Evolutionary conservation across 2,329 filamentous ascomycete species (phyloP).

Genomic region (Penicillium sp.): DNA sequence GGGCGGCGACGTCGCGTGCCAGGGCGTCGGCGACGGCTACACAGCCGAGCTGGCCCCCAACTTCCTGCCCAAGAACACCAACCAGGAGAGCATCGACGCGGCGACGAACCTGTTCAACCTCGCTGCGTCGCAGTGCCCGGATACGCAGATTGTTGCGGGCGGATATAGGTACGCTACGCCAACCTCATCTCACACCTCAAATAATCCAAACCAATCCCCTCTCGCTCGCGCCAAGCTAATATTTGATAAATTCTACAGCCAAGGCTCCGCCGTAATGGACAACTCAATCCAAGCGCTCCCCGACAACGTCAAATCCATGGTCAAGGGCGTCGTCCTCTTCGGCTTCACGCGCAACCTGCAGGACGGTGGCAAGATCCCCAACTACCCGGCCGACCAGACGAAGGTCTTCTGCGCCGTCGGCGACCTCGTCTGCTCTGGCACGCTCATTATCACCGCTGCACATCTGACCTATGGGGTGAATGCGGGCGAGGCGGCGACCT

Average conservation of each 20-base stretch:
- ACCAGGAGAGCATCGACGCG: conserved; percentile 41
- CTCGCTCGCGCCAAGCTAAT: conserved; percentile 13
- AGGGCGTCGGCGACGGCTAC: conserved; percentile 52
- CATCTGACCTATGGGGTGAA: conserved; percentile 21
- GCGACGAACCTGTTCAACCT: conserved; percentile 46
- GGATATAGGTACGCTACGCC: conserved; percentile 44
- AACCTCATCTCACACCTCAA: background rate
- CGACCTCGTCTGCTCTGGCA: conserved; percentile 23
- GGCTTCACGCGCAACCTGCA: conserved; percentile 34
- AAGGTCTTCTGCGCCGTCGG: conserved; percentile 24
- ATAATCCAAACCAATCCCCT: background rate
- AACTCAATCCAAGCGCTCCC: conserved; percentile 43
- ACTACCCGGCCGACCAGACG: conserved; percentile 21
- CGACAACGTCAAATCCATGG: conserved; percentile 29
- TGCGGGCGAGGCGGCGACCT: conserved; percentile 17
- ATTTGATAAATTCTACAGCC: conserved; percentile 18
- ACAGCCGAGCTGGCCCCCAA: conserved; percentile 42
- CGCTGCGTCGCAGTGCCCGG: conserved; percentile 51
- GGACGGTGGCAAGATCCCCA: conserved; percentile 22
- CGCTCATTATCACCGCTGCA: conserved; percentile 19
- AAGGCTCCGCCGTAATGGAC: conserved; percentile 52
- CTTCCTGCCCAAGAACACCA: conserved; percentile 45
- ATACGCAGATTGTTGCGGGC: conserved; percentile 49
- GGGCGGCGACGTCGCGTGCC: conserved; percentile 38
- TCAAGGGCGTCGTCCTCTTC: conserved; percentile 50